Evolutionary conservation across 208 protist species (phyloP).

Genomic region (Trypanosoma boissoni): DNA sequence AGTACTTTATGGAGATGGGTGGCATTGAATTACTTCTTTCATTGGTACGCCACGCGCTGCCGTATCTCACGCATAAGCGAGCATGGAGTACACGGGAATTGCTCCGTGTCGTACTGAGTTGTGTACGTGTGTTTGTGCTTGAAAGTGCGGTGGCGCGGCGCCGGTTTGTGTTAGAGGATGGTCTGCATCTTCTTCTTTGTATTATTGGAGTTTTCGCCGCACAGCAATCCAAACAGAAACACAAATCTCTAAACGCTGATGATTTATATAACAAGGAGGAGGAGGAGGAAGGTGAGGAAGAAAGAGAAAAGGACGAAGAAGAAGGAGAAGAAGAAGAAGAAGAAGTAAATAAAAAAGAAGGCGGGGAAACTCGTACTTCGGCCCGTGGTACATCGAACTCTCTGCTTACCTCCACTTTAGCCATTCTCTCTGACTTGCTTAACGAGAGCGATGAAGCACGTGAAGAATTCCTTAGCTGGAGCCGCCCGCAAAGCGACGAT

Average conservation of each 20-base stretch:
- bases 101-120: slow-evolving; percentile 27
- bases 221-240: too few species aligned
- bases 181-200: slow-evolving; percentile 47
- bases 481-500: slow-evolving; percentile 31
- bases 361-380: too few species aligned
- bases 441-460: slow-evolving; percentile 36
- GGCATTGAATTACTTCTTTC: slow-evolving; percentile 18
- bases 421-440: slow-evolving; percentile 64
- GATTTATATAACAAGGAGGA: too few species aligned
- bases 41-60: slow-evolving; percentile 11
- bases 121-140: slow-evolving; percentile 31
- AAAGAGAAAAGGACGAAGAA: too few species aligned
- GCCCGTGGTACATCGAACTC: slow-evolving; percentile 23
- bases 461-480: slow-evolving; percentile 57
- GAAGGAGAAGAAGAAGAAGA: too few species aligned
- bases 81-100: slow-evolving; percentile 16
- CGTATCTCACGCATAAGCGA: slow-evolving; percentile 16
- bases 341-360: too few species aligned
- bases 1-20: slow-evolving; percentile 14
- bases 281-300: too few species aligned
- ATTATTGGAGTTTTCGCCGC: slow-evolving; percentile 36
- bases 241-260: too few species aligned
- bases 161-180: slow-evolving; percentile 44
- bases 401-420: slow-evolving; percentile 40
- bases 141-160: slow-evolving; percentile 28